phyloP scores from a whole-genome alignment of 23 red algal genomes.

The Porphyridium purpureum region DNA sequence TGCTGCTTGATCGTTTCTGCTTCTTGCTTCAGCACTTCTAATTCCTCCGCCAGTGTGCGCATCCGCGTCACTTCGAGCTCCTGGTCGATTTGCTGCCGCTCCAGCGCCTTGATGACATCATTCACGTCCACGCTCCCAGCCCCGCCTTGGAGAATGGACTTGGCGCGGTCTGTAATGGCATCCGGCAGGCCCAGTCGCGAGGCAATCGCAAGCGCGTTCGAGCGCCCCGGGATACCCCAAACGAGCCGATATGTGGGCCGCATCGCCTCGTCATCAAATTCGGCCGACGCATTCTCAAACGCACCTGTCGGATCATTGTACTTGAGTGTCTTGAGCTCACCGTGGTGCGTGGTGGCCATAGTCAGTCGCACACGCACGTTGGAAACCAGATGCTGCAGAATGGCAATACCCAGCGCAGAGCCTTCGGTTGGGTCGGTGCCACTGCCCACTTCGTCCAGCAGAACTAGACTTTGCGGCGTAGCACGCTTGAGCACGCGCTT shows the following conservation, averaged over 20 bases:
- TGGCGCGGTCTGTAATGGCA: conserved; percentile 29
- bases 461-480: conserved; percentile 36
- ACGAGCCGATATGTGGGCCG: conserved; percentile 75
- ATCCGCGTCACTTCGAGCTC: too few species aligned
- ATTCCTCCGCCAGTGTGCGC: too few species aligned
- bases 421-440: conserved; percentile 95
- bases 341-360: conserved; percentile 95
- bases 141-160: conserved; percentile 9
- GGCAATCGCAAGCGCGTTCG: conserved; percentile 75
- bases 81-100: too few species aligned
- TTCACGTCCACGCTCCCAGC: conserved; percentile 19
- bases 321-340: conserved; percentile 80
- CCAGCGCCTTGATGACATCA: conserved; percentile 8
- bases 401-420: conserved; percentile 64
- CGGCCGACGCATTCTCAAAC: conserved; percentile 90
- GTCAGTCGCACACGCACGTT: conserved; percentile 28
- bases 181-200: conserved; percentile 35
- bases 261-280: conserved; percentile 75
- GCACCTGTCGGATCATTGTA: conserved; percentile 22
- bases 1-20: too few species aligned
- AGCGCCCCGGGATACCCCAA: conserved; percentile 89
- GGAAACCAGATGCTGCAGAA: conserved; percentile 53
- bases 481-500: conserved; percentile 40
- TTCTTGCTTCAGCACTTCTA: too few species aligned
- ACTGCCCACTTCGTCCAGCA: conserved; percentile 94